Evolutionary conservation across 2,329 filamentous ascomycete species (phyloP), one percentile per base, ranked within the genome.

Genomic region (Cadophora malorum): DNA sequence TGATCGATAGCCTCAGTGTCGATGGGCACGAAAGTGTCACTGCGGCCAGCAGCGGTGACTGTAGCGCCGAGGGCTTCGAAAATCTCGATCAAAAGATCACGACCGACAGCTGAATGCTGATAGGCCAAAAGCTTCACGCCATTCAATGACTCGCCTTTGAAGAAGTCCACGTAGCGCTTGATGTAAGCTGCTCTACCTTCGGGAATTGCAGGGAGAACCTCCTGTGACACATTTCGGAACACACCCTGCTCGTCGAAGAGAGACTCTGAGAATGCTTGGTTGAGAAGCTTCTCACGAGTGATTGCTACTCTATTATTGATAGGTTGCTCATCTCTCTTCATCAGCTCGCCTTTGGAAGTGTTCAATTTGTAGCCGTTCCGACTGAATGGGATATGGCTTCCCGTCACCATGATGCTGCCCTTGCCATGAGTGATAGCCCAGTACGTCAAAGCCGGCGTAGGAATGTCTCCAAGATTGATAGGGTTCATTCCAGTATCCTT

Each of bases 351-450:
- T 58, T 74, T 72, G 31, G 73, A 78, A 21, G 76, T 78, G 62
- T 78, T 78, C 52, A 78, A 70, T 59, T 78, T 78, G 66, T 78
- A 78, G 14, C 77, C 76, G 67, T 78, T 78, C 25, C 77, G 77
- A 64, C 78, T 75, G 58, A 78, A 78, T 7, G 77, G 77, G 55
- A 78, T 78, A 60, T 78, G 77, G 64, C 77, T 78, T 5, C 77
- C 76, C 4, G 77, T 78, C 35, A 78, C 76, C 77, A 78, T 78
- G 41, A 78, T 78, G 65, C 75, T 78, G 6, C 76, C 77, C 67
- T 78, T 78, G 6, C 67, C 73, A 35, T 74, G 68, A 31, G 71
- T 67, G 9, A 78, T 70, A 25, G 77, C 77, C 62, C 70, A 77
- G 60, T 66, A 75, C 0, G 76, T 77, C 3, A 78, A 69, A 21